Evolutionary conservation across 83 land plant genomes (phyloP), one percentile per base, ranked within the genome.

Genomic region (Thuja plicata): DNA sequence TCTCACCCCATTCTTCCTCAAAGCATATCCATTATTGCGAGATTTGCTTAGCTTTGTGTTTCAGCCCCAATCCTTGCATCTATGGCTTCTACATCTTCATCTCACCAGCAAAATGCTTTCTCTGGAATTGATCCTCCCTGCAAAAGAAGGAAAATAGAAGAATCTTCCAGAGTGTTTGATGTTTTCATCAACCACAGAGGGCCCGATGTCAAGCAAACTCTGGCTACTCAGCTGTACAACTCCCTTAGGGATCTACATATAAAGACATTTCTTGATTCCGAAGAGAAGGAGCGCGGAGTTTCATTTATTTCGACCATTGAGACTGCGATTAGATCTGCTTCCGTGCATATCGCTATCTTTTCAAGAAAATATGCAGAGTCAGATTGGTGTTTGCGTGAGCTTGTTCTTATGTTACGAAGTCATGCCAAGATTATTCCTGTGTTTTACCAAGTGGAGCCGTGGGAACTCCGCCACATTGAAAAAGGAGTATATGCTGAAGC

Each of bases 151-250:
- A 17, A 57, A 19, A 24, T 19, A 19, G 5, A 17, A 17, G 1
- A 19, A 57, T 57, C 66, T 17, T 17, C 66, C 0, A 57, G 24
- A 57, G 21, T 57, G 66, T 73, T 27, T 32, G 77, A 73, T 73
- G 77, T 73, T 35, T 73, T 73, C 35, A 73, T 73, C 35, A 73
- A 73, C 77, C 77, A 73, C n/a, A 73, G 77, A 73, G 77, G 77
- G 15, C 77, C 77, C 12, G 77, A 73, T 73, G 77, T 73, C 32
- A 73, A 73, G 10, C 27, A 0, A 0, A 73, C 77, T 32, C 35
- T 73, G 3, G 77, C 37, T 32, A 24, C 11, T 2, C 37, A 32
- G 35, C 30, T 73, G 1, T 73, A 73, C n/a, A n/a, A 73, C 8
- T 32, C 35, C 10, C 37, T 73, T 73, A 24, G 9, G 15, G 35